A percentile compares a stretch with the other conserved stretches of the same genome.
phyloP scores from a whole-genome alignment of 139 green algal species.

The Ettlia oleoabundans region DNA sequence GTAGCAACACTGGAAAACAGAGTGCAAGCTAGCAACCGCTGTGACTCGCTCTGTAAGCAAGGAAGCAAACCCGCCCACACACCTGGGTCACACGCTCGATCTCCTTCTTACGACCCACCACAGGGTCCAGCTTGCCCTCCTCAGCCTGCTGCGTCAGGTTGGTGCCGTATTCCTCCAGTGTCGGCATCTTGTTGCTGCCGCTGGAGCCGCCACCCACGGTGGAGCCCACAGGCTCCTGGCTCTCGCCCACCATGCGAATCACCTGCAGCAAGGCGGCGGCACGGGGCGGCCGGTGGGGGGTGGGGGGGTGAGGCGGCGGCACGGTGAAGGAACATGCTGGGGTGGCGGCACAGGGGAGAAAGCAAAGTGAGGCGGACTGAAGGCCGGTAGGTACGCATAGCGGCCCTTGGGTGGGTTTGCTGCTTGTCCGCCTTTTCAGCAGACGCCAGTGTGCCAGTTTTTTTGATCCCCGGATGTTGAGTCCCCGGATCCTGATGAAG shows the following conservation, averaged over 20 bases:
- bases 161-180: slow-evolving; percentile 98
- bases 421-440: too few species aligned
- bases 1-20: too few species aligned
- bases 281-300: not conserved
- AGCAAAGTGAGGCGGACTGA: too few species aligned
- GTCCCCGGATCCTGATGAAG: too few species aligned
- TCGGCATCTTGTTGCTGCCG: slow-evolving; percentile 97
- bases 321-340: not conserved
- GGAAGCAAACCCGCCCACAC: not conserved
- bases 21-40: too few species aligned
- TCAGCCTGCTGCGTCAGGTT: slow-evolving; percentile 92
- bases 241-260: slow-evolving; percentile 99
- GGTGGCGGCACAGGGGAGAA: too few species aligned
- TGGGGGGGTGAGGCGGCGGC: not conserved
- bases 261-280: slow-evolving; percentile 64
- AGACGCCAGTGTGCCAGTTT: too few species aligned
- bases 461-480: too few species aligned
- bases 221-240: slow-evolving; percentile 92
- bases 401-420: too few species aligned
- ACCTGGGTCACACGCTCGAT: slow-evolving; percentile 95
- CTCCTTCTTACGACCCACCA: slow-evolving; percentile 95
- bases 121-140: slow-evolving; percentile 98
- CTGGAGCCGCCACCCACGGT: slow-evolving; percentile 77
- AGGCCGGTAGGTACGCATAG: too few species aligned
- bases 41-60: not conserved